Evolutionary conservation across 495 filamentous ascomycete species (phyloP).

Genomic region (Chaetomidium leptoderma): DNA sequence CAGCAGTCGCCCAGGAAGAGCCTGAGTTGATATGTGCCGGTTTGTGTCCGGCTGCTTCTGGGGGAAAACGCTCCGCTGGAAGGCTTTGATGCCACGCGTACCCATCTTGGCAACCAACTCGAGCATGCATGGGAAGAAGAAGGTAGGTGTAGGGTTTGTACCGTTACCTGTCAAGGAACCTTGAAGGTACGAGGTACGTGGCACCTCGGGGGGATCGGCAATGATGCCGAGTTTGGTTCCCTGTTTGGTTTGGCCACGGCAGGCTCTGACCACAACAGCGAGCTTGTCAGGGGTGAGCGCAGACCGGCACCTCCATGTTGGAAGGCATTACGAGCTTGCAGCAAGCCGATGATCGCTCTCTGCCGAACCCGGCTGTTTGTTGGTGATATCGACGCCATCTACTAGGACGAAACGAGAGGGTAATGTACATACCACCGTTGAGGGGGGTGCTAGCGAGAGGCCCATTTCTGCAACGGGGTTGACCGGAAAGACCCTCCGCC

Average conservation of each 20-base stretch:
- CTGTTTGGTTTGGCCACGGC: not conserved
- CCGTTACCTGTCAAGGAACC: not conserved
- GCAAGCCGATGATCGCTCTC: not conserved
- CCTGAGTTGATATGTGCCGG: not conserved
- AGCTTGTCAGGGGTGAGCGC: not conserved
- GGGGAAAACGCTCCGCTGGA: not conserved
- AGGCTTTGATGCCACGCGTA: not conserved
- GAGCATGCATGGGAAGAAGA: not conserved
- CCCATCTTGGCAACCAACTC: not conserved
- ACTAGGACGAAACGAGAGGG: not conserved
- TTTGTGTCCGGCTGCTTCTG: not conserved
- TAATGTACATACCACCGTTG: not conserved
- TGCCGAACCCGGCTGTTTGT: not conserved
- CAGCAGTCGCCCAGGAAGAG: not conserved
- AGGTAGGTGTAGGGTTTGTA: not conserved
- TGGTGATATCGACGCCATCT: slow-evolving; percentile 22
- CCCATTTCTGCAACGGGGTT: not conserved
- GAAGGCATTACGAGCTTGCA: not conserved
- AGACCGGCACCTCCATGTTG: not conserved
- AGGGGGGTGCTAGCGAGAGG: not conserved
- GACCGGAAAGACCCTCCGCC: not conserved
- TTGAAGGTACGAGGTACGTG: not conserved
- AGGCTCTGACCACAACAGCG: not conserved
- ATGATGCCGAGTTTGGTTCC: not conserved
- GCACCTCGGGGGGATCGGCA: not conserved